Evolutionary conservation across 352 stramenopile species (phyloP), one percentile per base, ranked within the genome.

Genomic region (Peronospora destructor): DNA sequence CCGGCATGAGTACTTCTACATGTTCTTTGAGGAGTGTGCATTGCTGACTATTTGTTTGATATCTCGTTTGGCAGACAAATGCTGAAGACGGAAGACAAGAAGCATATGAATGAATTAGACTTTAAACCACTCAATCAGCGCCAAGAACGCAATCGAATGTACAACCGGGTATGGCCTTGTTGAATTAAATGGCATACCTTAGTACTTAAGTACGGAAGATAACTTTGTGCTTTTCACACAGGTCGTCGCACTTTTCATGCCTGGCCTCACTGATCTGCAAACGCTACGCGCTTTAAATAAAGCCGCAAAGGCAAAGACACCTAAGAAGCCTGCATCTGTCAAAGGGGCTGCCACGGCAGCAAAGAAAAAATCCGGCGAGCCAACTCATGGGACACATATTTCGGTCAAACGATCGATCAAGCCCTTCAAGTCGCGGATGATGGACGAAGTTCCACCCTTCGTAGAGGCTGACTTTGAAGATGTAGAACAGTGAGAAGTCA

Each of bases 31-130:
- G 5, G 16, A 25, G 5, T 34, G n/a, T 14, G 19, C 38, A 25
- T 19, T 60, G 8, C 39, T 52, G 21, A 21, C 19, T 21, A 21
- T 26, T 2, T 35, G 40, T 9, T 25, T 41, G 23, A 30, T 30
- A 16, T 55, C 28, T 34, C 5, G n/a, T 39, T 43, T 47, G 23
- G 10, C 30, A 91, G 80, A 10, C 80, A 88, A 76, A 86, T 94
- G 78, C 73, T 94, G 13, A 94, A 94, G 62, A 89, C 78, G 0
- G 83, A 94, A 51, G 83, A 94, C 64, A 94, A 94, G 53, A 94
- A 94, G 40, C 56, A 84, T 52, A 68, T 94, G 64, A 83, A 85
- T 35, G 76, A 88, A 43, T 37, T 49, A 14, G 83, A 94, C 37
- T 90, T 79, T 33, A 67, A 80, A 3, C 60, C 66, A 29, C 61